Evolutionary conservation across 768 basidiomycete species (phyloP).

Genomic region (Xerocomellus amylosporus): DNA sequence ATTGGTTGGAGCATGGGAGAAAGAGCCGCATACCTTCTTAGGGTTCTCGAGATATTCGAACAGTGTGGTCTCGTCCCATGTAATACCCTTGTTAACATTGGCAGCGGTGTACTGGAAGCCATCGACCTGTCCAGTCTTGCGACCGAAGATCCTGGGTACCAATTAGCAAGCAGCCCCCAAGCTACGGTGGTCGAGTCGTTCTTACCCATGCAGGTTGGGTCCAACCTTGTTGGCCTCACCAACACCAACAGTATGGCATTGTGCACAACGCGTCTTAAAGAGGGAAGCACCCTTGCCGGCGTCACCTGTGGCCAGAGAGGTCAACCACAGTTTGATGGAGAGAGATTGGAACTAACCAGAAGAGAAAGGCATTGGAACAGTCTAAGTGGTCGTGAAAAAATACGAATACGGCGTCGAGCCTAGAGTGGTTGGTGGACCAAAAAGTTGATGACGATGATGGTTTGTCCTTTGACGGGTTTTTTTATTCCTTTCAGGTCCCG

Average conservation of each 20-base stretch:
- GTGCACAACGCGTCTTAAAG: conserved; percentile 95
- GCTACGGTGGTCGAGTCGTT: neutral
- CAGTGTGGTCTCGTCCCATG: conserved; percentile 83
- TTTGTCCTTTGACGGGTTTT: conserved; percentile 9
- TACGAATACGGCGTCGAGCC: conserved; percentile 5
- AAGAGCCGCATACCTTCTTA: conserved; percentile 68
- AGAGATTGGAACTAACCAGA: conserved; percentile 33
- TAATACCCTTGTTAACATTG: conserved; percentile 91
- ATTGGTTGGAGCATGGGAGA: neutral
- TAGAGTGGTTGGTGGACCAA: conserved; percentile 2
- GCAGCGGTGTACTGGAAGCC: conserved; percentile 92
- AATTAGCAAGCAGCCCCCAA: neutral
- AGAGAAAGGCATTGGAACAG: conserved; percentile 40
- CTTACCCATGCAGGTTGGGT: conserved; percentile 91
- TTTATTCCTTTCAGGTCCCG: conserved; percentile 22
- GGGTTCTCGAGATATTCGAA: conserved; percentile 97
- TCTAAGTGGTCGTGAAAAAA: conserved; percentile 6
- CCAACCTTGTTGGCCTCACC: conserved; percentile 87
- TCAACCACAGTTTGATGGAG: conserved; percentile 4
- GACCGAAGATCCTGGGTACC: conserved; percentile 67
- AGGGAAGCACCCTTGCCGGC: conserved; percentile 85
- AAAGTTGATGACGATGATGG: neutral
- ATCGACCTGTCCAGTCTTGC: conserved; percentile 80
- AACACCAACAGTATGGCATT: conserved; percentile 85
- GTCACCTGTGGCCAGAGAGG: conserved; percentile 56